Percentiles rank a stretch among this genome's conserved stretches.
Conservation (phyloP, 2,329 filamentous ascomycete species). For the Hypoxylon sp. region DNA sequence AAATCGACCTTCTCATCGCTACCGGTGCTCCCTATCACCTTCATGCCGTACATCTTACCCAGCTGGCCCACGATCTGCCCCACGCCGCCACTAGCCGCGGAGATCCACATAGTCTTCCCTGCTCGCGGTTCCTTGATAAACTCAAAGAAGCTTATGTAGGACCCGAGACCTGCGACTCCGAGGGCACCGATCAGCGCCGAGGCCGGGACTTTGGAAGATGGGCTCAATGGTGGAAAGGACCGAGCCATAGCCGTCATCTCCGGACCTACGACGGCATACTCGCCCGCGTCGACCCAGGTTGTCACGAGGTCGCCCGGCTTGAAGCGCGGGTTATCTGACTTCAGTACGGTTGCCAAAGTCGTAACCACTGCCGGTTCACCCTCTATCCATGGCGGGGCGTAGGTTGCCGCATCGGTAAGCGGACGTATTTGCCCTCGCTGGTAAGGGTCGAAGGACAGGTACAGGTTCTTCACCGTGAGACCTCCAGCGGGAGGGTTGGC, state of each 20-base stretch:
- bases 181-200: constrained; percentile 5
- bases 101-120: constrained; percentile 84
- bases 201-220: not conserved
- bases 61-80: constrained; percentile 85
- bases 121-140: constrained; percentile 73
- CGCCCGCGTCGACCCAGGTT: not conserved
- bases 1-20: constrained; percentile 82
- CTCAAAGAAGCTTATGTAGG: constrained; percentile 68
- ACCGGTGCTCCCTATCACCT: constrained; percentile 82
- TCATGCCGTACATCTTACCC: constrained; percentile 81
- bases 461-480: constrained; percentile 3
- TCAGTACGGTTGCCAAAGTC: constrained; percentile 4
- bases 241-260: not conserved
- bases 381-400: not conserved
- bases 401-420: not conserved
- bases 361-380: not conserved
- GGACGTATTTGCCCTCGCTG: not conserved
- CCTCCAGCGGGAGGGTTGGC: constrained; percentile 1
- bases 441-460: constrained; percentile 8
- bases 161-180: constrained; percentile 57
- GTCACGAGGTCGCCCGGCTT: not conserved
- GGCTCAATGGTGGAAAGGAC: not conserved
- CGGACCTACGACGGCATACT: not conserved
- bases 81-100: constrained; percentile 81
- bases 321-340: constrained; percentile 6